Base-by-base conservation (phyloP, 2,329 filamentous ascomycete species). In the Daldinia sp. region DNA sequence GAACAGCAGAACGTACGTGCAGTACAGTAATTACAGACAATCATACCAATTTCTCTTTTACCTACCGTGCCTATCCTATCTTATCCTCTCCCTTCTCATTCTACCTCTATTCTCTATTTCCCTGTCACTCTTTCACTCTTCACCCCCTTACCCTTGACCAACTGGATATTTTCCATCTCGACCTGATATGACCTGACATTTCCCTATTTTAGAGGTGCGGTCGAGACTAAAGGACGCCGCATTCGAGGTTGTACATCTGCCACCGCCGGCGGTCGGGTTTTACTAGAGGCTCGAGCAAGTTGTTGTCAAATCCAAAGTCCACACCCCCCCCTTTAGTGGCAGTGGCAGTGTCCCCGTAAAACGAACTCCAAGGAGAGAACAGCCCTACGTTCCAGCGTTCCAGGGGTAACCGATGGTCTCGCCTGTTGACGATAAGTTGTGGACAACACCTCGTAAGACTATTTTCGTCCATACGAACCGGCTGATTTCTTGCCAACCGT, bases 191-290 rank as follows among this genome's bases (percentile, higher is more conserved):
- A 67, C 59, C 62, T 61, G 42, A 70, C 65, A 58, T 63, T 55
- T 58, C 60, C 56, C 37, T 30, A 30, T 61, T 60, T 60, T 53
- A 62, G 56, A 63, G 33, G 57, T 54, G 30, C 35, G 41, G 56
- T 51, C 54, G 41, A 56, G 51, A 37, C 57, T 41, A 6, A 50
- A 57, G 64, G 57, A 51, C 50, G 53, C 51, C 42, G 54, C 46
- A 57, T 55, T 56, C 53, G 50, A 60, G 50, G 54, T 68, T 65
- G 44, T 61, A 60, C 60, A 61, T 65, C 62, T 44, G 50, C 37
- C 58, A 66, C 56, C 55, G 28, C 59, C 60, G 63, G 61, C 62
- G 56, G 59, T 69, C 67, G 63, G 65, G 60, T 66, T 67, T 69
- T 67, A 55, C 46, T 59, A 67, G 60, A 63, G 46, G 55, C 46